Base-by-base conservation (phyloP, 1,139 yeast genomes). In the Candida freyschussii region DNA sequence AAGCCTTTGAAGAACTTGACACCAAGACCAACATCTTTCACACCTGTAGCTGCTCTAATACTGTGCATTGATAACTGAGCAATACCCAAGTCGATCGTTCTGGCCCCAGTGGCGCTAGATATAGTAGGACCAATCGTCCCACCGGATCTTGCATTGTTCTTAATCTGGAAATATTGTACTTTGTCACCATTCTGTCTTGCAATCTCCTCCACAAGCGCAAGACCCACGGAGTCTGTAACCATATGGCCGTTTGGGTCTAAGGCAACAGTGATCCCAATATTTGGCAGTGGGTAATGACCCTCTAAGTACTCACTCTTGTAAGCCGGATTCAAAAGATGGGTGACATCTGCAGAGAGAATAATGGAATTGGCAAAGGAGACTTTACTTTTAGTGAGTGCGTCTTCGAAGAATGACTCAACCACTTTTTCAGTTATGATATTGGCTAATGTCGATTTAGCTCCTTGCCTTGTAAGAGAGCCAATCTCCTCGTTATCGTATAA, bases 41-140 rank as follows among this genome's bases (percentile, higher is more conserved):
- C 65, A 9, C 94, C 93, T 21, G 81, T 72, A 13, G 82, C 71
- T 17, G 87, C 89, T 50, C 93, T 65, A 37, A 82, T 80, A 33
- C 86, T 78, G 57, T 83, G 94, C 94, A 83, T 83, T 7, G 87
- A 71, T 44, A 81, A 62, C 48, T 81, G 87, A 0, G 93, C 79
- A 41, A 83, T 75, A 24, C 94, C 94, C 37, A 80, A 63, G 53
- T 83, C 94, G 30, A 81, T 69, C 17, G 86, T 78, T 50, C 86
- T 67, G 10, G 87, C 82, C 20, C 94, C 93, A 2, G 89, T 79
- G 11, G 50, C 45, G 7, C 75, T 60, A 1, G 86, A 65, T 34
- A 83, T 60, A 27, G 71, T 65, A 7, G 91, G 91, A 0, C 94
- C 94, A 51, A 83, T 80, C 13, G 93, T 83, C 18, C 89, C 85